phyloP scores from a whole-genome alignment of 1,139 yeast genomes.

The Meyerozyma elateridarum region DNA sequence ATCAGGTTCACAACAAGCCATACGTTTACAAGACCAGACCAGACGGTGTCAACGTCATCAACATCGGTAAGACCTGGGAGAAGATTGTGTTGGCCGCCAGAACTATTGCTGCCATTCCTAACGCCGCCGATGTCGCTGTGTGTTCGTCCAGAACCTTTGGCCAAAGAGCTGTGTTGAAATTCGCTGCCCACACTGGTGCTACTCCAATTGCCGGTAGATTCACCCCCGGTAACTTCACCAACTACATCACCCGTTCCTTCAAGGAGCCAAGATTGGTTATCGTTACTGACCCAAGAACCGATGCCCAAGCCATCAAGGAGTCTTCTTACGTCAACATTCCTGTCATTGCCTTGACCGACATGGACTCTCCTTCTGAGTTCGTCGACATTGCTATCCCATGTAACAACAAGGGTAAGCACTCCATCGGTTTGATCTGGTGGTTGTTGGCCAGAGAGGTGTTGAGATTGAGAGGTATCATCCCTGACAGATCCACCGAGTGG shows the following conservation, averaged over 20 bases:
- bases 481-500: constrained; percentile 98
- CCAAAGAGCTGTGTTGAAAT: constrained; percentile 99
- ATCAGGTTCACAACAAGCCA: constrained; percentile 95
- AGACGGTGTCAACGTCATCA: constrained; percentile 98
- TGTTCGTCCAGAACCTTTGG: constrained; percentile 99
- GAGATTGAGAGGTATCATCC: constrained; percentile 97
- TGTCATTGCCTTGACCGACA: constrained; percentile 97
- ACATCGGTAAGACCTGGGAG: constrained; percentile 99
- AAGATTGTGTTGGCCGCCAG: constrained; percentile 99
- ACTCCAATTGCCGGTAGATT: constrained; percentile 99
- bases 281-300: constrained; percentile 99
- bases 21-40: constrained; percentile 99
- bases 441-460: constrained; percentile 98
- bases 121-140: constrained; percentile 97
- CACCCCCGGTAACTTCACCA: constrained; percentile 99
- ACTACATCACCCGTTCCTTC: constrained; percentile 99
- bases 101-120: constrained; percentile 99
- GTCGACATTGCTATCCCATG: constrained; percentile 99
- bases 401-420: constrained; percentile 99
- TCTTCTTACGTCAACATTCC: constrained; percentile 99
- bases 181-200: constrained; percentile 99
- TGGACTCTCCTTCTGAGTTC: constrained; percentile 98
- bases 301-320: constrained; percentile 99
- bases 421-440: constrained; percentile 99
- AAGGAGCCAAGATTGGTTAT: constrained; percentile 99